Conservation (phyloP, 768 basidiomycete species). For the Antrodiella citrinella region DNA sequence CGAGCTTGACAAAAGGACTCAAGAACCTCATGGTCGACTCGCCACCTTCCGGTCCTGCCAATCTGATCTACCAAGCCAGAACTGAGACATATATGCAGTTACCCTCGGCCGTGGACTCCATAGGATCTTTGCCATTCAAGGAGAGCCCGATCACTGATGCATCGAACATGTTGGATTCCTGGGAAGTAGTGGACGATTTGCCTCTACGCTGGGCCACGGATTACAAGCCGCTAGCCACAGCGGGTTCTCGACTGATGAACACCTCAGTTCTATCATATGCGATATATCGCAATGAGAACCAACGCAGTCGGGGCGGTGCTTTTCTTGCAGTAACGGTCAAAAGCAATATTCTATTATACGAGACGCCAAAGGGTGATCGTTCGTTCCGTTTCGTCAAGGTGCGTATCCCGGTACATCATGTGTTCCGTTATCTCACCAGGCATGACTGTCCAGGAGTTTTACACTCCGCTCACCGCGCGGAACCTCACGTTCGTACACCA, state of each 20-base stretch:
- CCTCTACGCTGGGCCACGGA: constrained; percentile 85
- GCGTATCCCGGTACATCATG: constrained; percentile 3
- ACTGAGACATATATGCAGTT: background rate
- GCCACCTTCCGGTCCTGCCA: constrained; percentile 21
- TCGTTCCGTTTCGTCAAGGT: constrained; percentile 82
- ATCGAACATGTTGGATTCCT: constrained; percentile 12
- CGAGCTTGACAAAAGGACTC: constrained; percentile 54
- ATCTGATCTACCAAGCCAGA: background rate
- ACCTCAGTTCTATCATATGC: constrained; percentile 58
- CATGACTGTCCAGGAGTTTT: constrained; percentile 61
- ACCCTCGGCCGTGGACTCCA: constrained; percentile 7
- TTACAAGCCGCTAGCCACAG: constrained; percentile 67
- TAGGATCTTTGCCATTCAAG: constrained; percentile 17
- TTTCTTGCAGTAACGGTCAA: constrained; percentile 74
- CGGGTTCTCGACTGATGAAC: constrained; percentile 55
- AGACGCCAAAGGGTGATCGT: constrained; percentile 75
- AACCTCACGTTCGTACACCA: constrained; percentile 65
- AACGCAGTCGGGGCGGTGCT: constrained; percentile 35
- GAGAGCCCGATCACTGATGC: constrained; percentile 8
- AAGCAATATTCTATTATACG: constrained; percentile 63
- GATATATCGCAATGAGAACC: constrained; percentile 54
- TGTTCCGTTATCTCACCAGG: background rate
- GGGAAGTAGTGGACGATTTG: constrained; percentile 70
- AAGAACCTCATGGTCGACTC: constrained; percentile 48
- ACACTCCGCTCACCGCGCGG: constrained; percentile 66